Percentiles rank a stretch among this genome's conserved stretches.
Evolutionary conservation across 441 rosid genomes (phyloP).

Genomic region (Macaranga tanarius): DNA sequence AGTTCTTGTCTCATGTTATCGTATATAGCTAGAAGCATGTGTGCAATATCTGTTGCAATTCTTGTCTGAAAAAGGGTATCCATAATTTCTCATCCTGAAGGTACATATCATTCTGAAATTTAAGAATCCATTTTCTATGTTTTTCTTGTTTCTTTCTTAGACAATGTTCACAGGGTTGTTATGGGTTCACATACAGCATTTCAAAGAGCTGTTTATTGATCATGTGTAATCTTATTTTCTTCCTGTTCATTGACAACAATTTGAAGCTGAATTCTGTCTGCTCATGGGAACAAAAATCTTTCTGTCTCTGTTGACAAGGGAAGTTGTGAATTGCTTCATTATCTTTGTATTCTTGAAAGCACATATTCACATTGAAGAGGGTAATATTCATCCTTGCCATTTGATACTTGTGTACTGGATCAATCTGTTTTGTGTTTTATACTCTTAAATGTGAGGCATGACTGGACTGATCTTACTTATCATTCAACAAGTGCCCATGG

Average conservation of each 20-base stretch:
- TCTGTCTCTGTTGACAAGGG: neutral
- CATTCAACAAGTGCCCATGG: too few species aligned
- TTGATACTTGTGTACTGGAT: neutral
- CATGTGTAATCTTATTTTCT: neutral
- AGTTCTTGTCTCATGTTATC: neutral
- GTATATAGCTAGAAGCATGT: neutral
- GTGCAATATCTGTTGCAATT: neutral
- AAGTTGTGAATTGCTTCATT: neutral
- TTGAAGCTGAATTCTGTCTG: neutral
- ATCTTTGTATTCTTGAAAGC: slow-evolving; percentile 1
- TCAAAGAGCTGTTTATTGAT: neutral
- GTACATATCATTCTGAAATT: too few species aligned
- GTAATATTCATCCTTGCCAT: neutral
- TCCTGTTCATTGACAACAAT: neutral
- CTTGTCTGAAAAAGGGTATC: neutral
- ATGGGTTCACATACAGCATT: neutral
- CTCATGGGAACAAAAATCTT: neutral
- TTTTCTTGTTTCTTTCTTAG: neutral
- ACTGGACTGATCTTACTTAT: too few species aligned
- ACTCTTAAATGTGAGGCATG: too few species aligned
- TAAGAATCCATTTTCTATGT: neutral
- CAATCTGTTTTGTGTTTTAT: too few species aligned
- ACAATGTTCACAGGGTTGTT: neutral
- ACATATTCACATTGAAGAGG: neutral
- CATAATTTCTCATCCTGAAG: too few species aligned